A percentile compares a stretch with the other conserved stretches of the same genome.
Conservation (phyloP, 2,329 filamentous ascomycete species). For the Alternaria metachromatica region DNA sequence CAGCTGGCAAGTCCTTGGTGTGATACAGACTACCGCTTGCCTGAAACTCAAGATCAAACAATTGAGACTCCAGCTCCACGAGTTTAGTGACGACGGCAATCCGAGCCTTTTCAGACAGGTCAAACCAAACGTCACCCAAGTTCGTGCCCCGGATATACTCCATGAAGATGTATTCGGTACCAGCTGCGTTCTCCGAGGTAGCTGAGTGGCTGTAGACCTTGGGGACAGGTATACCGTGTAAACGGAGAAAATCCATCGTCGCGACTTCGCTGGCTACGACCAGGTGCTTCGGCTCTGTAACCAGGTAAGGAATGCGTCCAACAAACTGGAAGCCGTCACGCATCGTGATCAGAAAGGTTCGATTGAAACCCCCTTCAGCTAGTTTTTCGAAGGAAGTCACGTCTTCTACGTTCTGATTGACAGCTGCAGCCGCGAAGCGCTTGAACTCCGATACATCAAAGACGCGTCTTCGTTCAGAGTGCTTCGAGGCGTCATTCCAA, state of each 20-base stretch:
- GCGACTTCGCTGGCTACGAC: slow-evolving; percentile 50
- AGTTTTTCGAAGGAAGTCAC: slow-evolving; percentile 21
- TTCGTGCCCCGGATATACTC: slow-evolving; percentile 44
- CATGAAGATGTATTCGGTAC: slow-evolving; percentile 51
- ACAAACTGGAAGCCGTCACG: slow-evolving; percentile 34
- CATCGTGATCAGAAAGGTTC: slow-evolving; percentile 34
- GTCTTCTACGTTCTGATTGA: background rate
- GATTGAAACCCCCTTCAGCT: slow-evolving; percentile 35
- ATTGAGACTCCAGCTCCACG: slow-evolving; percentile 36
- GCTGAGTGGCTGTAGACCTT: slow-evolving; percentile 46
- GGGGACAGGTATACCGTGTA: slow-evolving; percentile 46
- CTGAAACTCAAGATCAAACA: slow-evolving; percentile 36
- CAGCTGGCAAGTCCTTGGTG: slow-evolving; percentile 17
- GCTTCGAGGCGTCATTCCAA: background rate
- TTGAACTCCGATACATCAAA: background rate
- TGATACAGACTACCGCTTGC: slow-evolving; percentile 45
- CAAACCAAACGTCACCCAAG: slow-evolving; percentile 45
- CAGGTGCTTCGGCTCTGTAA: slow-evolving; percentile 29
- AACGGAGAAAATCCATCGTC: slow-evolving; percentile 44
- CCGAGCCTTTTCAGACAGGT: slow-evolving; percentile 28
- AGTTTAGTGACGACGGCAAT: slow-evolving; percentile 32
- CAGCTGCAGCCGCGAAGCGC: background rate
- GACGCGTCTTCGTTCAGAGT: background rate
- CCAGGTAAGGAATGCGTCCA: slow-evolving; percentile 32
- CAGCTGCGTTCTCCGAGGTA: slow-evolving; percentile 45